phyloP scores from a whole-genome alignment of 2,329 filamentous ascomycete species.

The Pyricularia pennisetigena region DNA sequence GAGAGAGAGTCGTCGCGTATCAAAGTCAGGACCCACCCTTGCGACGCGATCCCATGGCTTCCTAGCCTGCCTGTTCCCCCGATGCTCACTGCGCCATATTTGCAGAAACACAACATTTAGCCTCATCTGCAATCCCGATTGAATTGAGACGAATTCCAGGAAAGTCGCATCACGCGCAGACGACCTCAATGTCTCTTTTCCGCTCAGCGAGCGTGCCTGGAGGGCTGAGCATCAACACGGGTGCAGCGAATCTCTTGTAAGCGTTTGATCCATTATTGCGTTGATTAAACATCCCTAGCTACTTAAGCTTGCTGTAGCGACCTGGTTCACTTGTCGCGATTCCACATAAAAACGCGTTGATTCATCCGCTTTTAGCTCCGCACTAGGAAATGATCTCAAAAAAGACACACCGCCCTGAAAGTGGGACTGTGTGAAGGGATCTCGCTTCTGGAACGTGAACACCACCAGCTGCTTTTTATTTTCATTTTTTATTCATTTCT shows the following conservation, averaged over 20 bases:
- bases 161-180: neutral
- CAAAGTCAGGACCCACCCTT: neutral
- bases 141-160: neutral
- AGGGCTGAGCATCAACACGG: conserved; percentile 55
- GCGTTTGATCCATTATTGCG: conserved; percentile 14
- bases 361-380: neutral
- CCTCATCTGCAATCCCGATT: neutral
- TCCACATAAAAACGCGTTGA: neutral
- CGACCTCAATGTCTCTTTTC: conserved; percentile 34
- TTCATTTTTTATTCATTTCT: neutral
- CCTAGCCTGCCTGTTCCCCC: neutral
- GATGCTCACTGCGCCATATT: neutral
- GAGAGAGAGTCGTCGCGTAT: neutral
- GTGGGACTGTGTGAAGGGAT: conserved; percentile 1
- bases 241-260: conserved; percentile 47
- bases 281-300: neutral
- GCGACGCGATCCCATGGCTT: conserved; percentile 3
- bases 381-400: neutral
- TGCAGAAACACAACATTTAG: neutral
- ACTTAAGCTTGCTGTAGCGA: neutral
- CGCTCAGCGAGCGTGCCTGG: conserved; percentile 50
- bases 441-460: conserved; percentile 8
- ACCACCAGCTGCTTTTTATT: conserved; percentile 14
- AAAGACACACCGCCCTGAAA: neutral
- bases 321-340: neutral